Conservation (phyloP, 176 grass and related monocot genomes). For the Hordeum marinum region DNA sequence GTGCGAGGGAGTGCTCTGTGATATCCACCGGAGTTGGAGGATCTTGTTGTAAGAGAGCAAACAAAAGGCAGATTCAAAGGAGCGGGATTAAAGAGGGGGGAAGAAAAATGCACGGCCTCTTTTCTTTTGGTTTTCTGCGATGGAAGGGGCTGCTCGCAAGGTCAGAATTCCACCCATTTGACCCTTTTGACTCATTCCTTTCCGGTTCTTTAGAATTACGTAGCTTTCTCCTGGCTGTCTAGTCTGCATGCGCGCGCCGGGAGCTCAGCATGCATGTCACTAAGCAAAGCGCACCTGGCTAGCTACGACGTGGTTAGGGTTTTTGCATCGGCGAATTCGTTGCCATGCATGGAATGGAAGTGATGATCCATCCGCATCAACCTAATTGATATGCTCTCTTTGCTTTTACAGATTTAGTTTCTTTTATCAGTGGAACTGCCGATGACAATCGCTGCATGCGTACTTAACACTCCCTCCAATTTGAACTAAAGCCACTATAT, state of each 20-base stretch:
- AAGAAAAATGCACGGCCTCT: neutral
- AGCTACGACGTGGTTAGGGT: neutral
- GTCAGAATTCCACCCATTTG: slow-evolving; percentile 76
- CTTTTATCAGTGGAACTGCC: neutral
- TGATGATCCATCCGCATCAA: neutral
- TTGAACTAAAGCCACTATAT: too few species aligned
- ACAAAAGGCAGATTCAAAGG: slow-evolving; percentile 9
- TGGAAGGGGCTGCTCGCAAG: slow-evolving; percentile 38
- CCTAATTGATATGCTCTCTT: neutral
- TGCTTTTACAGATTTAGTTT: neutral
- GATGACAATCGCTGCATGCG: too few species aligned
- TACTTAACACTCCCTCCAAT: too few species aligned
- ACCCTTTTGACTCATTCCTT: slow-evolving; percentile 48
- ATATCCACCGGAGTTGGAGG: neutral
- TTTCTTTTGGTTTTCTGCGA: slow-evolving; percentile 40
- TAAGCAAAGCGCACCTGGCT: slow-evolving; percentile 18
- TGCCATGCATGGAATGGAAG: neutral
- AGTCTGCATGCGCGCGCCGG: neutral
- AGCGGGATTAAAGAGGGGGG: slow-evolving; percentile 30
- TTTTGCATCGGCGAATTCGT: neutral
- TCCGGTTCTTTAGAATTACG: neutral
- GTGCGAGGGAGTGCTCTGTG: neutral
- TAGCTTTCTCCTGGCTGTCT: neutral
- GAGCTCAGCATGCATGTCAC: neutral
- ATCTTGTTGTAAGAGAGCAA: neutral